Base-by-base conservation (phyloP, 1,139 yeast species). In the Nakaseomyces delphensis region DNA sequence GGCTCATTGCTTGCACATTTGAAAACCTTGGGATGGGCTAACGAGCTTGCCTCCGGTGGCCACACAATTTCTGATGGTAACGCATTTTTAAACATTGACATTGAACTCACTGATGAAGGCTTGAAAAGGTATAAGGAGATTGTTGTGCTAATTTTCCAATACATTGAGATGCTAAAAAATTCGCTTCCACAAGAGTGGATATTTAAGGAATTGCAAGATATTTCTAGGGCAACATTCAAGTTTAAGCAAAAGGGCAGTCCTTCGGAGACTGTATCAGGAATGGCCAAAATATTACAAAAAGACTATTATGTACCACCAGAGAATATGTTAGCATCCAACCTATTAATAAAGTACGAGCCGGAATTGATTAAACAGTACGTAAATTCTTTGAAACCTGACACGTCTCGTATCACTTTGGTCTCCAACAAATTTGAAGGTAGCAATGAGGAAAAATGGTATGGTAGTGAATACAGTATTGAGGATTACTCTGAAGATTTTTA, bases 371-470 rank as follows among this genome's bases (percentile, higher is more conserved):
- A 62, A 14, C 66, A 74, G n/a, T 77, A 73, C 50, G 73, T 74
- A 10, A 53, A 63, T 0, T 68, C 68, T 47, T 67, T 91, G 45
- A 71, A 57, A 36, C 71, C 79, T 0, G 68, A 72, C 20, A 86
- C 83, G 53, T 74, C 82, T 50, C 71, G 89, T 49, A 68, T 77
- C 8, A 67, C 73, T 29, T 60, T 89, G 33, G 68, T 79, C 8
- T 72, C 83, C 0, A 77, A 74, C 50, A 63, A 64, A 6, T 62
- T 74, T 24, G 60, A 59, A 20, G 62, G 67, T 2, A 59, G 65
- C 40, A 49, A 64, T 16, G 68, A 55, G 13, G 98, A 91, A 61
- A 70, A 76, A 54, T 89, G 96, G 96, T 91, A 91, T 57, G 96
- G 95, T 4, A 86, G 97, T 0, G 82, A 83, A 50, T 84, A 86